phyloP scores from a whole-genome alignment of 108 stramenopile genomes.

The Nitzschia inconspicua region DNA sequence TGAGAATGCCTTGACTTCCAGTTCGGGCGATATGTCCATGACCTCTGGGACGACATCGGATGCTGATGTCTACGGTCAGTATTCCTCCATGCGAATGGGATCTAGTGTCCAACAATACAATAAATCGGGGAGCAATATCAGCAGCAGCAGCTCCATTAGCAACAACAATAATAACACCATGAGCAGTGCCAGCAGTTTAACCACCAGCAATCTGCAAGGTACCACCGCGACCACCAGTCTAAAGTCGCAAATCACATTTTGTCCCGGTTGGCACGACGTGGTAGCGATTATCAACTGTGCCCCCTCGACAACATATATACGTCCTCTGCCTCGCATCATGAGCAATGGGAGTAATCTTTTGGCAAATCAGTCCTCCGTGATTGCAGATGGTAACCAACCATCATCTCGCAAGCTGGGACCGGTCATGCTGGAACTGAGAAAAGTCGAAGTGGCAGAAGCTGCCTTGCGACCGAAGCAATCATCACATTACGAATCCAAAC shows the following conservation, averaged over 20 bases:
- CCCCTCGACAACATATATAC: not conserved
- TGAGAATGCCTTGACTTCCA: not conserved
- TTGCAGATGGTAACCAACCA: not conserved
- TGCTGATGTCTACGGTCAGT: not conserved
- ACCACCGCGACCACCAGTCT: not conserved
- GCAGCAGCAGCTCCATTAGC: slow-evolving; percentile 1
- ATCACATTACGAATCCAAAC: not conserved
- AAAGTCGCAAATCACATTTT: slow-evolving; percentile 22
- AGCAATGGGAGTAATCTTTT: not conserved
- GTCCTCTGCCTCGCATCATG: not conserved
- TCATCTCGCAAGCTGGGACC: slow-evolving; percentile 21
- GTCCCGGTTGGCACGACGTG: slow-evolving; percentile 10
- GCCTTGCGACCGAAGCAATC: too few species aligned
- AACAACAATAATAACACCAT: not conserved
- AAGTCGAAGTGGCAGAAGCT: slow-evolving; percentile 18
- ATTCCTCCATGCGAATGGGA: not conserved
- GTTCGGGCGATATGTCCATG: too few species aligned
- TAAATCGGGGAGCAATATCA: not conserved
- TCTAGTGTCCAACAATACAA: too few species aligned
- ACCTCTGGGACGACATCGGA: not conserved
- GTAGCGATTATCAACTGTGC: slow-evolving; percentile 30
- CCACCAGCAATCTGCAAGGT: not conserved
- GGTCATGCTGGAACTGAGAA: slow-evolving; percentile 32
- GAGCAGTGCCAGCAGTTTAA: not conserved
- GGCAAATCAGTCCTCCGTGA: not conserved